These are phyloP conservation scores for Hymenoscyphus scutula DNA, from an alignment of 2,329 filamentous ascomycete species.

Conservation along the genomic window DNA sequence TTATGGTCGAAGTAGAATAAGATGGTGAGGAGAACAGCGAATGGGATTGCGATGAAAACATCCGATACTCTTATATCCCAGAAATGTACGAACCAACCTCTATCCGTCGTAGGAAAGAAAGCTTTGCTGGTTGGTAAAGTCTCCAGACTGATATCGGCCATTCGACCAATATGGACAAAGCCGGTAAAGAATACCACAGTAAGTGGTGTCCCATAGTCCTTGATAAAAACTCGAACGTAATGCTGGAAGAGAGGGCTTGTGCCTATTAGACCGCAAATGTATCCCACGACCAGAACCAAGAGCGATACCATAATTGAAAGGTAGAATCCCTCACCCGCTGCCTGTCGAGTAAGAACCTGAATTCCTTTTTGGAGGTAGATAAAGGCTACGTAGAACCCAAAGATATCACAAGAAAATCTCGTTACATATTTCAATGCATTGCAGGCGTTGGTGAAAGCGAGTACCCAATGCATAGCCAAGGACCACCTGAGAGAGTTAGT, in stretches of 20 bases:
- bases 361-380: slow-evolving; percentile 92
- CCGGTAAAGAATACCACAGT: slow-evolving; percentile 86
- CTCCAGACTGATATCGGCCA: slow-evolving; percentile 67
- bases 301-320: slow-evolving; percentile 74
- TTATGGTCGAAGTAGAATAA: slow-evolving; percentile 92
- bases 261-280: slow-evolving; percentile 70
- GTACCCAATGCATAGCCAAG: slow-evolving; percentile 77
- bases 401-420: slow-evolving; percentile 88
- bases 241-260: slow-evolving; percentile 70
- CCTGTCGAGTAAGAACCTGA: slow-evolving; percentile 77
- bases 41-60: slow-evolving; percentile 82
- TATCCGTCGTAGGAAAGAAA: slow-evolving; percentile 73
- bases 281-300: slow-evolving; percentile 74
- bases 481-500: slow-evolving; percentile 60
- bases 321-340: slow-evolving; percentile 65
- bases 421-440: slow-evolving; percentile 88
- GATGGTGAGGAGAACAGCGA: slow-evolving; percentile 77
- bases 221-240: slow-evolving; percentile 75
- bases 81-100: slow-evolving; percentile 76
- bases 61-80: slow-evolving; percentile 73
- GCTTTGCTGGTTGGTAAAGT: slow-evolving; percentile 72
- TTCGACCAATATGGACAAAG: slow-evolving; percentile 82
- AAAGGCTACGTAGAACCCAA: slow-evolving; percentile 89
- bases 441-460: slow-evolving; percentile 82
- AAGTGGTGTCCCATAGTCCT: slow-evolving; percentile 84